These are phyloP conservation scores for Epichloe scottii DNA, from an alignment of 2,329 filamentous ascomycete species.

Conservation along the genomic window DNA sequence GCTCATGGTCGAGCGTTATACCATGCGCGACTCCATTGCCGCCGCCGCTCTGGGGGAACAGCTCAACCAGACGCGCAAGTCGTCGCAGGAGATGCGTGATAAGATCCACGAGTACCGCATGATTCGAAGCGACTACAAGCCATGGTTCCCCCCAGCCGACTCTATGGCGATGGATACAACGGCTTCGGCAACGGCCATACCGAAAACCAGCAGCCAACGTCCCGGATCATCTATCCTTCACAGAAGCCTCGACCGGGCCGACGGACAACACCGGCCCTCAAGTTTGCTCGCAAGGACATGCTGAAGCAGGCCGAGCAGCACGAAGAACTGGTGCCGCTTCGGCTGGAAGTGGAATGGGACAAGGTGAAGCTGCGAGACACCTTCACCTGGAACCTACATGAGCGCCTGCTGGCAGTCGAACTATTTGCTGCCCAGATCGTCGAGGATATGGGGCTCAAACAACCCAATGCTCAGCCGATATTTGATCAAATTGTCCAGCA, in stretches of 20 bases:
- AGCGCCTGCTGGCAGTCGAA: slow-evolving; percentile 67
- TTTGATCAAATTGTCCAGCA: slow-evolving; percentile 50
- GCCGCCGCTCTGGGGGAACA: slow-evolving; percentile 38
- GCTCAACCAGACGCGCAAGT: slow-evolving; percentile 40
- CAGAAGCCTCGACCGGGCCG: slow-evolving; percentile 67
- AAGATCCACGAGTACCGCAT: slow-evolving; percentile 59
- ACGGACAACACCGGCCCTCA: slow-evolving; percentile 59
- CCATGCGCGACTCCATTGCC: slow-evolving; percentile 41
- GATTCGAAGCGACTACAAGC: slow-evolving; percentile 41
- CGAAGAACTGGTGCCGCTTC: slow-evolving; percentile 83
- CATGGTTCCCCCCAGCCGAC: slow-evolving; percentile 43
- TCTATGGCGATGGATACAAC: slow-evolving; percentile 66
- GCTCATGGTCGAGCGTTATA: slow-evolving; percentile 41
- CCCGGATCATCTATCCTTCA: slow-evolving; percentile 66
- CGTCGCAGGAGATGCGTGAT: slow-evolving; percentile 50
- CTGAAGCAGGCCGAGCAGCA: slow-evolving; percentile 76
- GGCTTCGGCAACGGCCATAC: slow-evolving; percentile 84
- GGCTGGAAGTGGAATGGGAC: slow-evolving; percentile 88
- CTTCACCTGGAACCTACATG: slow-evolving; percentile 96
- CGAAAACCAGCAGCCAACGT: slow-evolving; percentile 47
- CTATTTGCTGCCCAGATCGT: slow-evolving; percentile 81
- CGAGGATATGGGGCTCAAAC: slow-evolving; percentile 76
- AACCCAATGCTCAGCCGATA: slow-evolving; percentile 53
- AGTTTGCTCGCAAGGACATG: slow-evolving; percentile 68
- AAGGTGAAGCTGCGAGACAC: slow-evolving; percentile 93